These are phyloP conservation scores for Dentipellis sp. DNA, from an alignment of 768 basidiomycete species.

Conservation along the genomic window DNA sequence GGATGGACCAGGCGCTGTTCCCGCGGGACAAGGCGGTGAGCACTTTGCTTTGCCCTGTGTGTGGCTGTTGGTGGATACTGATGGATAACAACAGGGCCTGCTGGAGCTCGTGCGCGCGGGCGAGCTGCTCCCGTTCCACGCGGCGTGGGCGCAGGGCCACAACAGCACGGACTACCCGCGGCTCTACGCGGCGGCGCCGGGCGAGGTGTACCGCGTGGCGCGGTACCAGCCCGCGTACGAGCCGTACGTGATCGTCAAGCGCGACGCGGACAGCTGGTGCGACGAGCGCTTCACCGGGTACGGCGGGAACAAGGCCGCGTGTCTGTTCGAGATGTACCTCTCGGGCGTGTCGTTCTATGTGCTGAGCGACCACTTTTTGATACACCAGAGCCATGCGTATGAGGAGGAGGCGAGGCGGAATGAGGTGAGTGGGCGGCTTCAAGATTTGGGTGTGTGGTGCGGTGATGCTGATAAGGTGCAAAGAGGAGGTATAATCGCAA, in stretches of 20 bases:
- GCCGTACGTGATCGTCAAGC: conserved; percentile 79
- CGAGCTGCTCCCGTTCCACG: conserved; percentile 69
- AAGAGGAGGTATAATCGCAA: conserved; percentile 71
- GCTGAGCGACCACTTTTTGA: conserved; percentile 78
- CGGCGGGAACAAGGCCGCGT: conserved; percentile 89
- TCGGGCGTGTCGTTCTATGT: conserved; percentile 81
- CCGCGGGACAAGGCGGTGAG: conserved; percentile 60
- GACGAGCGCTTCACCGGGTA: conserved; percentile 89
- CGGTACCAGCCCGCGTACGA: conserved; percentile 81
- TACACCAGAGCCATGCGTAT: conserved; percentile 81
- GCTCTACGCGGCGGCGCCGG: conserved; percentile 52
- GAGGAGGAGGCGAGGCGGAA: conserved; percentile 64
- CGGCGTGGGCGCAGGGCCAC: conserved; percentile 70
- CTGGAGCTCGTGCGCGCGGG: conserved; percentile 43
- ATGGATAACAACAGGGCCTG: conserved; percentile 32
- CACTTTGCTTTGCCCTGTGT: neutral
- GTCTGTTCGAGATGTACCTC: conserved; percentile 85
- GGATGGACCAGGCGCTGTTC: conserved; percentile 46
- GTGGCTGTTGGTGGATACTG: neutral
- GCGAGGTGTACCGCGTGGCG: conserved; percentile 66
- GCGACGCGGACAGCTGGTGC: conserved; percentile 32
- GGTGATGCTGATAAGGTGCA: neutral
- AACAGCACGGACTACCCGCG: conserved; percentile 70
- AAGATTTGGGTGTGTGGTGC: neutral
- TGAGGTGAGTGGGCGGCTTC: conserved; percentile 38